A percentile compares a stretch with the other conserved stretches of the same genome.
These are phyloP conservation scores for Metschnikowia cubensis DNA, from an alignment of 805 yeast genomes.

Conservation along the genomic window DNA sequence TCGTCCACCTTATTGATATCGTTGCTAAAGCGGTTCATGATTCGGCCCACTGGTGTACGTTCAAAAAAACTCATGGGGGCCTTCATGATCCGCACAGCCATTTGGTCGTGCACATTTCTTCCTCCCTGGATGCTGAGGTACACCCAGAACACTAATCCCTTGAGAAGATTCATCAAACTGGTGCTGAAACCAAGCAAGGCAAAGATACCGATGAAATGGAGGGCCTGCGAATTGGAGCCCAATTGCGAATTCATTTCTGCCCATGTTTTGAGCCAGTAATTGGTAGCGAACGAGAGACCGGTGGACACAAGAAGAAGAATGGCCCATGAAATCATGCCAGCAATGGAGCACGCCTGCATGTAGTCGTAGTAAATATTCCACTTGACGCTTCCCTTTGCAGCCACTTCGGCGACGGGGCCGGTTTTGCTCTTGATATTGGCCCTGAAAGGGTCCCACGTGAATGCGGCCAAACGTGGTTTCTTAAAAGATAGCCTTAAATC, in stretches of 20 bases:
- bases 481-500: no score
- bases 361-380: constrained; percentile 50
- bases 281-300: constrained; percentile 40
- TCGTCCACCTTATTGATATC: constrained; percentile 58
- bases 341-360: constrained; percentile 54
- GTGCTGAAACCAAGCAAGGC: constrained; percentile 53
- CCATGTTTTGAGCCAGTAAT: constrained; percentile 69
- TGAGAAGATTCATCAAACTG: constrained; percentile 43
- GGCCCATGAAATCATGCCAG: constrained; percentile 42
- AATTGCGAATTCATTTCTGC: constrained; percentile 49
- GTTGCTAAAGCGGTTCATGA: constrained; percentile 60
- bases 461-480: constrained; percentile 20
- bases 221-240: constrained; percentile 39
- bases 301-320: constrained; percentile 29
- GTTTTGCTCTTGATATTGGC: constrained; percentile 22
- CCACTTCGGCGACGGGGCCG: constrained; percentile 25
- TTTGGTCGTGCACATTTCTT: constrained; percentile 48
- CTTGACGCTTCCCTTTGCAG: constrained; percentile 59
- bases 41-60: constrained; percentile 64
- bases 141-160: constrained; percentile 47
- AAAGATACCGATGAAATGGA: constrained; percentile 49
- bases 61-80: constrained; percentile 69
- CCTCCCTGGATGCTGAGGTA: constrained; percentile 57
- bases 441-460: constrained; percentile 38
- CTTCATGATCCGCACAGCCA: constrained; percentile 51